A percentile compares a stretch with the other conserved stretches of the same genome.
phyloP scores from a whole-genome alignment of 164 flowering plant genomes.

The Stephania cephalantha region DNA sequence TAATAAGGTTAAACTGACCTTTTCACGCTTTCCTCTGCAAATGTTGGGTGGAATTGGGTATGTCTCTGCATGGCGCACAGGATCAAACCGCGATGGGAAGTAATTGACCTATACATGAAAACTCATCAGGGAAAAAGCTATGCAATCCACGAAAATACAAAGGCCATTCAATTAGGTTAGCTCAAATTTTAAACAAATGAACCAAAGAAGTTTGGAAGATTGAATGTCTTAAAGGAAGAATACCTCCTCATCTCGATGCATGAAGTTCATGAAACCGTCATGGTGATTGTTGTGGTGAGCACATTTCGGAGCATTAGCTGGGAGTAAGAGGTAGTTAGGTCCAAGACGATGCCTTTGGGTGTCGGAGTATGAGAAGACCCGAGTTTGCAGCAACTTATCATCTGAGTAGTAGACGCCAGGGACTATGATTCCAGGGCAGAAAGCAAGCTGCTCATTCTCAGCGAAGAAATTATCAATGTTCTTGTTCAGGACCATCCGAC shows the following conservation, averaged over 20 bases:
- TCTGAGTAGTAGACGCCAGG: constrained; percentile 93
- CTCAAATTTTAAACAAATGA: neutral
- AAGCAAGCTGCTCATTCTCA: constrained; percentile 95
- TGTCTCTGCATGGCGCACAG: constrained; percentile 80
- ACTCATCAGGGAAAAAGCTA: constrained; percentile 1
- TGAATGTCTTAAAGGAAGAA: neutral
- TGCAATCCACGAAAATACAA: too few species aligned
- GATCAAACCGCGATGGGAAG: constrained; percentile 92
- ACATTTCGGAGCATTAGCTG: constrained; percentile 89
- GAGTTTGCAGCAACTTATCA: constrained; percentile 85
- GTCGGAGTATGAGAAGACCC: constrained; percentile 85
- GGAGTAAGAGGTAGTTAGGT: constrained; percentile 90
- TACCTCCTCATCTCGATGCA: constrained; percentile 99
- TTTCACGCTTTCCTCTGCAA: constrained; percentile 66
- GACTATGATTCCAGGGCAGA: constrained; percentile 79
- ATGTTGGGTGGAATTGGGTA: constrained; percentile 58
- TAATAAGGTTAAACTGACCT: constrained; percentile 36
- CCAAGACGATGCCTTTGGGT: constrained; percentile 99
- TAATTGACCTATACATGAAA: constrained; percentile 59
- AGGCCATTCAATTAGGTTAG: neutral
- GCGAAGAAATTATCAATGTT: constrained; percentile 96
- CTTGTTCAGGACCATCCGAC: constrained; percentile 87
- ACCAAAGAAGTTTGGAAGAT: neutral
- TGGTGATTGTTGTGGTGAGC: constrained; percentile 94
- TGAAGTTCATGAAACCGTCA: constrained; percentile 97